A percentile compares a stretch with the other conserved stretches of the same genome.
Evolutionary conservation across 2,329 filamentous ascomycete species (phyloP).

Genomic region (Shiraia sp.): DNA sequence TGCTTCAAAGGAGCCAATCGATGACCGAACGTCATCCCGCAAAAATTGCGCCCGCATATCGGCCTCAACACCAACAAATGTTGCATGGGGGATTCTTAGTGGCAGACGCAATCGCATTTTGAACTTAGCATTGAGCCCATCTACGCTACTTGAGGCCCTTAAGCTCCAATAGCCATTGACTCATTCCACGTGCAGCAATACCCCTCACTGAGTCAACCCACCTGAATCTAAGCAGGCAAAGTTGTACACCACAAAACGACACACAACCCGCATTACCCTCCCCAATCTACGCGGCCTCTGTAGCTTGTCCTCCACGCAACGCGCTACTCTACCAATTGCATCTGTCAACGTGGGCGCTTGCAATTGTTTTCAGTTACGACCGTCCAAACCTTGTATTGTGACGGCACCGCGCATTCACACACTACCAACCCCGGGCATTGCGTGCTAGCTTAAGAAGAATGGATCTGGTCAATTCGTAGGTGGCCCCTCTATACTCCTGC

Average conservation of each 20-base stretch:
- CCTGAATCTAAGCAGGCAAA: conserved; percentile 18
- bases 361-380: conserved; percentile 18
- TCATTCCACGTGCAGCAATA: conserved; percentile 22
- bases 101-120: neutral
- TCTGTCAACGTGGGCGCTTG: conserved; percentile 29
- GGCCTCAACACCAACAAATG: conserved; percentile 9
- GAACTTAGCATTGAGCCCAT: conserved; percentile 1
- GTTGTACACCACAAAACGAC: conserved; percentile 38
- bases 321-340: conserved; percentile 26
- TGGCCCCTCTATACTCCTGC: conserved; percentile 14
- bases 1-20: too few species aligned
- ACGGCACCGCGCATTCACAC: conserved; percentile 19
- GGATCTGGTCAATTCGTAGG: conserved; percentile 50
- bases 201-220: conserved; percentile 34
- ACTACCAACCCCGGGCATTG: conserved; percentile 25
- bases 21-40: conserved; percentile 17
- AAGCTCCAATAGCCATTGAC: conserved; percentile 22
- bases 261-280: conserved; percentile 28
- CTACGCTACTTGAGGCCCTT: neutral
- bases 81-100: conserved; percentile 2
- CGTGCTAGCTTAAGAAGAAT: conserved; percentile 36
- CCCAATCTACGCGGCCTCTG: conserved; percentile 18
- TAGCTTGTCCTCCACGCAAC: conserved; percentile 16
- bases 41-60: conserved; percentile 19
- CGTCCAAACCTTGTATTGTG: conserved; percentile 19